phyloP scores from a whole-genome alignment of 2,329 filamentous ascomycete genomes.

The Diplodia seriata region DNA sequence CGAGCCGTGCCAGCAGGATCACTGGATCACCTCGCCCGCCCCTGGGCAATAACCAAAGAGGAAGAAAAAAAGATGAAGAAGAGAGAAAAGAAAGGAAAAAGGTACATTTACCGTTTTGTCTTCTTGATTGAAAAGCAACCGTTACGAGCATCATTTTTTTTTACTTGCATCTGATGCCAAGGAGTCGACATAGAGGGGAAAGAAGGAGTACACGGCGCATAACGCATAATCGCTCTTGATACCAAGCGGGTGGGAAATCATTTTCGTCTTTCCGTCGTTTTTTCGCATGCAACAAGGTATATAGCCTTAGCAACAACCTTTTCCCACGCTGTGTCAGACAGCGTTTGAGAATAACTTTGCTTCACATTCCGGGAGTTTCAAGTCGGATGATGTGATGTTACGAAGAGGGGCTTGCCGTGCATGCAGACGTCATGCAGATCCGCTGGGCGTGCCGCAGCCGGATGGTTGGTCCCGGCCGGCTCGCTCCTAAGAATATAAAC shows the following conservation, averaged over 20 bases:
- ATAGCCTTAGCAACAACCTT: conserved; percentile 10
- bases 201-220: conserved; percentile 27
- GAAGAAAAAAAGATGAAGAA: not conserved
- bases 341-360: conserved; percentile 21
- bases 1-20: conserved; percentile 35
- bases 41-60: not conserved
- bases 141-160: conserved; percentile 10
- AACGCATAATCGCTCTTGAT: conserved; percentile 26
- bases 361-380: not conserved
- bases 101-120: not conserved
- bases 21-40: conserved; percentile 10
- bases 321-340: conserved; percentile 6
- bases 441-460: not conserved
- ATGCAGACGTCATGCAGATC: conserved; percentile 13
- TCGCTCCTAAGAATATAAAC: not conserved
- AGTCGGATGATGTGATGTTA: not conserved
- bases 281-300: not conserved
- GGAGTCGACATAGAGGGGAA: conserved; percentile 9
- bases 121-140: not conserved
- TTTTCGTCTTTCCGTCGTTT: conserved; percentile 7
- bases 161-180: conserved; percentile 18
- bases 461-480: not conserved
- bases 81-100: not conserved
- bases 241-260: conserved; percentile 1
- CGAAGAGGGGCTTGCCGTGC: not conserved